These are phyloP conservation scores for barley (Hordeum vulgare) DNA, from an alignment of 176 grass and related monocot genomes.

Conservation along the genomic window DNA sequence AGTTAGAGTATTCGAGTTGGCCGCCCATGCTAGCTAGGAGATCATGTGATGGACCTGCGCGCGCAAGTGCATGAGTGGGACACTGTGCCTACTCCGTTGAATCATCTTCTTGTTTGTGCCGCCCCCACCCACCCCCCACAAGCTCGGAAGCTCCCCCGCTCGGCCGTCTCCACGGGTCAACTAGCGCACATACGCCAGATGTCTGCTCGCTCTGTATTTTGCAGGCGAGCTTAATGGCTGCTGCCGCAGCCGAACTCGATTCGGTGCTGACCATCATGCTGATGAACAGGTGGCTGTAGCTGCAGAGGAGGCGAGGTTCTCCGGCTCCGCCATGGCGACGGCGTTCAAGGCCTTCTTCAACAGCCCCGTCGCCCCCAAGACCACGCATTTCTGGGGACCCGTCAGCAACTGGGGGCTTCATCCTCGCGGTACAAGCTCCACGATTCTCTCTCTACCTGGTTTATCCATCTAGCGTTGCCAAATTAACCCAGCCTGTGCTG, in stretches of 20 bases:
- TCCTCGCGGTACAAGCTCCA: constrained; percentile 47
- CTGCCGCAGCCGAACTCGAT: neutral
- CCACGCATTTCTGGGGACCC: constrained; percentile 81
- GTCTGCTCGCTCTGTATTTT: neutral
- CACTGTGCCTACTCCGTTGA: neutral
- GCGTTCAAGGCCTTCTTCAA: constrained; percentile 51
- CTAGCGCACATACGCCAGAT: neutral
- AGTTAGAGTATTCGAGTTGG: neutral
- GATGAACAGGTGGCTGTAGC: neutral
- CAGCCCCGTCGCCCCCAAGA: constrained; percentile 74
- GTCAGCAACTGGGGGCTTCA: constrained; percentile 68
- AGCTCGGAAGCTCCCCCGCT: neutral
- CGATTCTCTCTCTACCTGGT: neutral
- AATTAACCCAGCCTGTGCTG: neutral
- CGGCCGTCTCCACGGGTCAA: neutral
- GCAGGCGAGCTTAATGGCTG: neutral
- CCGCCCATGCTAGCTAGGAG: neutral
- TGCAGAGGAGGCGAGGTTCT: neutral
- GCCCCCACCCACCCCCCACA: neutral
- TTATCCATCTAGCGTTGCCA: neutral
- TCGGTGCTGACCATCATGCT: neutral
- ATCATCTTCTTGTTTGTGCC: neutral
- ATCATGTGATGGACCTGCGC: too few species aligned
- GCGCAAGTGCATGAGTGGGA: neutral
- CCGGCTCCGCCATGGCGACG: constrained; percentile 9